These are phyloP conservation scores for Leptographium galeiforme DNA, from an alignment of 2,329 filamentous ascomycete species.

Conservation along the genomic window DNA sequence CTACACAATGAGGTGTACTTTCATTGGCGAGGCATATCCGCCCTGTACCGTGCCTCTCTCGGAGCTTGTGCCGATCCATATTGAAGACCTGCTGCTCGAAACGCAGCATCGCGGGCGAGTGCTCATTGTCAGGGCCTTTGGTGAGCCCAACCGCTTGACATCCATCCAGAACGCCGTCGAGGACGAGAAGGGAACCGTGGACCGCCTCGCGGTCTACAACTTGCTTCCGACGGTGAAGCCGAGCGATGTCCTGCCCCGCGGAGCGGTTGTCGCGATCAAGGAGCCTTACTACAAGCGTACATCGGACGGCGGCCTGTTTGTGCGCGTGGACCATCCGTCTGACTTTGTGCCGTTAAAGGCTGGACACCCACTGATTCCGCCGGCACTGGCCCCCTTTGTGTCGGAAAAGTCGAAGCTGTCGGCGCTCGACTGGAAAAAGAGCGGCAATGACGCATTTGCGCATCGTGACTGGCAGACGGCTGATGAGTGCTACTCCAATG, in stretches of 20 bases:
- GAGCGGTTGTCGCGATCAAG: constrained; percentile 19
- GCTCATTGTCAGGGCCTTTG: constrained; percentile 5
- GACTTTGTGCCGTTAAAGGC: constrained; percentile 19
- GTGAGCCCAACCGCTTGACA: background rate
- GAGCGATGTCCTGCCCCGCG: background rate
- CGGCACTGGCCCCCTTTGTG: constrained; percentile 6
- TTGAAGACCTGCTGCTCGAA: constrained; percentile 8
- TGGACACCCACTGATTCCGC: constrained; percentile 18
- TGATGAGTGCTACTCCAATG: constrained; percentile 1
- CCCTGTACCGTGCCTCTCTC: constrained; percentile 5
- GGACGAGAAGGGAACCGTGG: constrained; percentile 59
- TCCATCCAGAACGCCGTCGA: constrained; percentile 42
- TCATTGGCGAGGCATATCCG: constrained; percentile 6
- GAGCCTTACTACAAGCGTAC: constrained; percentile 24
- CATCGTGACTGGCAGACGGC: background rate
- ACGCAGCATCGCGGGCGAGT: constrained; percentile 9
- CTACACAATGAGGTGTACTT: background rate
- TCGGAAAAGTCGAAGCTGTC: constrained; percentile 1
- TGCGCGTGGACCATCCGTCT: constrained; percentile 23
- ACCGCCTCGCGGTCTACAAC: constrained; percentile 57
- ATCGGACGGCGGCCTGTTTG: constrained; percentile 17
- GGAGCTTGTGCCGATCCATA: constrained; percentile 1
- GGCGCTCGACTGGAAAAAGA: constrained; percentile 3
- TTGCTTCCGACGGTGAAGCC: background rate
- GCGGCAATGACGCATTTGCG: constrained; percentile 8